Conservation (phyloP, 805 yeast genomes). For the Candida piceae region DNA sequence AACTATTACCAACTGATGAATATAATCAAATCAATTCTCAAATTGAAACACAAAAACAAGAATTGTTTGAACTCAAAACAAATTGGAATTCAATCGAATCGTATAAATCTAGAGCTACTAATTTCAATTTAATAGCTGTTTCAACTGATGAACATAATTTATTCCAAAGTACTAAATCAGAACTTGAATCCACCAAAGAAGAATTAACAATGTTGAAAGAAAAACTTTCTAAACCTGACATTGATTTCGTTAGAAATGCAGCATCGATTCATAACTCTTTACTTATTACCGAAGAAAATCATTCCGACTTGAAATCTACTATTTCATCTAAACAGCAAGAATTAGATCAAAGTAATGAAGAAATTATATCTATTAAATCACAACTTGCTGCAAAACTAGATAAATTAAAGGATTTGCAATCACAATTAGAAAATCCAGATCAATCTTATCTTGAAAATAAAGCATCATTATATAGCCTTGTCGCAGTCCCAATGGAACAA, state of each 20-base stretch:
- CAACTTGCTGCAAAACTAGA: neutral
- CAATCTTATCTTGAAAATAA: conserved; percentile 4
- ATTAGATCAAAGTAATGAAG: conserved; percentile 1
- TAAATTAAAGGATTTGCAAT: neutral
- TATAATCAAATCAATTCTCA: neutral
- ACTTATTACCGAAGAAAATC: conserved; percentile 2
- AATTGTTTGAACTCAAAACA: neutral
- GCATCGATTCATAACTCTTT: conserved; percentile 13
- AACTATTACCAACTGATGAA: conserved; percentile 10
- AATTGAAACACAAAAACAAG: neutral
- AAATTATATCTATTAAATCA: neutral
- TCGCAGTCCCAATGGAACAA: conserved; percentile 5
- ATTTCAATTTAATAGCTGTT: conserved; percentile 1
- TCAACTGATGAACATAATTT: conserved; percentile 5
- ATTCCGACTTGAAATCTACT: conserved; percentile 12
- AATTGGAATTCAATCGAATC: neutral
- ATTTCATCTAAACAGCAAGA: conserved; percentile 1
- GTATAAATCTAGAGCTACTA: conserved; percentile 1
- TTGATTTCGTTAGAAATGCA: conserved; percentile 26
- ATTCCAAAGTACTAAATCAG: conserved; percentile 6
- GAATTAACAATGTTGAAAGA: neutral
- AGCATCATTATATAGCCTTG: conserved; percentile 3
- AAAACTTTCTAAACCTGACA: conserved; percentile 19
- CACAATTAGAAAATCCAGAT: conserved; percentile 8
- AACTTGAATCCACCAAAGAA: conserved; percentile 1